Base-by-base conservation (phyloP, 2,329 filamentous ascomycete genomes). In the Aspergillus neoniger region DNA sequence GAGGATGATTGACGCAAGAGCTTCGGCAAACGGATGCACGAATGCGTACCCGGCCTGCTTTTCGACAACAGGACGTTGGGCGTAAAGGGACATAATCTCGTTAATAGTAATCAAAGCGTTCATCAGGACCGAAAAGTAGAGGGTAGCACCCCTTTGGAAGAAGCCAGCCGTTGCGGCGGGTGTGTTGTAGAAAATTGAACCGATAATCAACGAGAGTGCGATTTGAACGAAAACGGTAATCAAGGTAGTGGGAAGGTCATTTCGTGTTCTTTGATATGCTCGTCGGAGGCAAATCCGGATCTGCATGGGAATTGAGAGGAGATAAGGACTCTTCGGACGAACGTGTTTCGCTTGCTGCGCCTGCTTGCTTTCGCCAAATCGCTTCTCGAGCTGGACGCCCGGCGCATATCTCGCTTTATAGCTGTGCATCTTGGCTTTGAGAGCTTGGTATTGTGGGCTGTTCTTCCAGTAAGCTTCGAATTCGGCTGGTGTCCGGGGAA, bases 51-150 rank as follows among this genome's bases (percentile, higher is more conserved):
- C 60, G 17, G 32, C 56, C 23, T 67, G 68, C 19, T 67, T 67
- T 30, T 70, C 66, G 4, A 68, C 58, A 10, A 67, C 59, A 17
- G 41, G 55, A 15, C 58, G 55, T 56, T 67, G 62, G 2, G 62
- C 65, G 28, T 69, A 60, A 15, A 70, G 32, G 12, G 59, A 63
- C 43, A 69, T 54, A 10, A 69, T 65, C 47, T 94, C 91, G 43
- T 93, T 83, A 58, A 88, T 88, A 69, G 86, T 88, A 60, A 87
- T 82, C 68, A 94, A 92, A 44, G 90, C 91, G 74, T 92, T 95
- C 81, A 93, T 86, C 57, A 96, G 81, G 70, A 92, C 86, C 65
- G 90, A 89, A 71, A 95, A 93, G 83, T 95, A 96, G 52, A 96
- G 79, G 8, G 95, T 81, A 41, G 89, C 87, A 60, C 89, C 89